Evolutionary conservation across 768 basidiomycete species (phyloP), one percentile per base, ranked within the genome.

Genomic region (Kwoniella sp.): DNA sequence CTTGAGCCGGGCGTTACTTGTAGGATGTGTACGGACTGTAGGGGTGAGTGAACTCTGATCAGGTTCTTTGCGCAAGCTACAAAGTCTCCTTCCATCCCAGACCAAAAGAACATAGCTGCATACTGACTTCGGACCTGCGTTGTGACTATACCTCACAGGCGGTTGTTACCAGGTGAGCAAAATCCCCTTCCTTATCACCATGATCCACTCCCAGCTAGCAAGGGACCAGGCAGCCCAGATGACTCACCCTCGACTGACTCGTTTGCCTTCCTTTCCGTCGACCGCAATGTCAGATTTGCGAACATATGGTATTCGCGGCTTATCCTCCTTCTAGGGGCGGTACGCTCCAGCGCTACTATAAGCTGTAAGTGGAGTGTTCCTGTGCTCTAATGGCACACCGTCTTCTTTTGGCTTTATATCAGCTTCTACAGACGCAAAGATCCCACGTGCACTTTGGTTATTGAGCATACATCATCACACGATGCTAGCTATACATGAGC

Each of bases 1-100:
- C 85, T 97, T 78, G 95, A 98, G 76, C 92, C 93, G 26, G 93
- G 93, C 22, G 87, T 88, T 62, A 89, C 88, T 5, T 97, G 94
- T 82, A 84, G 89, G 83, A 83, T 81, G 55, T 98, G 94, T 79
- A 86, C 88, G n/a, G 84, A 84, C 51, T 95, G 93, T 84, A 92
- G 93, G 81, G 81, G 85, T 52, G 93, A 93, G 9, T 55, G 11
- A 54, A n/a, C 30, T 5, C 26, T 23, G 11, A n/a, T n/a, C 25
- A 51, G 13, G 29, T 22, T 23, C 52, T 15, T 54, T 54, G 23
- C 12, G 15, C 52, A 37, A 7, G 34, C n/a, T 37, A 37, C 34
- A 5, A 37, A 37, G 34, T 13, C 13, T 37, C 34, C 7, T 7
- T 13, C 34, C 34, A 5, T 37, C 13, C 13, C 34, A 5, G 34